Evolutionary conservation across 345 rosid species (phyloP), one percentile per base, ranked within the genome.

Genomic region (Toxicodendron radicans): DNA sequence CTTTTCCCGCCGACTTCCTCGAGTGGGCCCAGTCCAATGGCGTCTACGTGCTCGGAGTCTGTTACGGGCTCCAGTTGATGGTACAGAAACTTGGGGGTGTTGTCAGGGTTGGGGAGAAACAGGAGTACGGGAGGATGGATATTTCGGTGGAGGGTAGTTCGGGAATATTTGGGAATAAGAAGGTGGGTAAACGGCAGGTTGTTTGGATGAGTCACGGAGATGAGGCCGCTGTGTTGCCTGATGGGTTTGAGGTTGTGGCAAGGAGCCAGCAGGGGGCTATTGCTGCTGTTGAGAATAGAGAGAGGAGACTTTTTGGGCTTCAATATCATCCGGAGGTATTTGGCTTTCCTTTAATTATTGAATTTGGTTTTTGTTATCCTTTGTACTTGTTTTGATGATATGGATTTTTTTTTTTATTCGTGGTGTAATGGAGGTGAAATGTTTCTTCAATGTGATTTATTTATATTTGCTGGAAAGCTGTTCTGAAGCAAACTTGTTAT

Each of bases 201-300:
- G 99, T 90, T 61, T 95, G 98, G 99, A 95, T 93, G 99, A 95
- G 99, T 56, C 99, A 93, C 73, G 99, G 98, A 0, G 99, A 91
- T 66, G 99, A 95, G 87, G 97, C 91, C 7, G 85, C 72, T 3
- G 64, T 73, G 56, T 75, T 95, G 76, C 98, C 98, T 21, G 71
- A 86, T 4, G 98, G 97, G 70, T 95, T 95, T 72, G 87, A 88
- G 66, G 83, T 90, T 20, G 94, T 88, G 69, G 98, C 86, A 0
- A 79, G 86, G 82, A 95, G 98, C 58, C 82, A 86, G 49, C 93
- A 95, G 66, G 98, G 98, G 8, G 83, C 84, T 10, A 88, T 95
- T 59, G 99, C 99, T 1, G 97, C 95, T 0, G 82, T 93, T 58
- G 93, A 91, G 87, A 83, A 86, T 66, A 69, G 68, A 23, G 79